Base-by-base conservation (phyloP, 768 basidiomycete species). In the Tulasnella sp. region DNA sequence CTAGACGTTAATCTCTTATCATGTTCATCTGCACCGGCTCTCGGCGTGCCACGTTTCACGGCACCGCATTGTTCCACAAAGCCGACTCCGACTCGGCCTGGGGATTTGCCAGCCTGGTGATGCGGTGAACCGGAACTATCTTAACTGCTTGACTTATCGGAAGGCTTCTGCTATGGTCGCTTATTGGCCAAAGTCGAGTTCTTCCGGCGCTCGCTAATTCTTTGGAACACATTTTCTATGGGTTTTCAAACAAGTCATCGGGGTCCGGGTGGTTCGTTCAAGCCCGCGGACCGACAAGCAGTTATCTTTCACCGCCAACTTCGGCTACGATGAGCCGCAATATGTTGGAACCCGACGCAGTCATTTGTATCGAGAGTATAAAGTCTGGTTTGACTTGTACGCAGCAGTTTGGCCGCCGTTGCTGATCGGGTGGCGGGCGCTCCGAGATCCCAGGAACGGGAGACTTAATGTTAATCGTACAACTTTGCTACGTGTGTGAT, bases 141-240 rank as follows among this genome's bases (percentile, higher is more conserved):
- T 16, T 67, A 29, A 67, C 61, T 32, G 23, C 51, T 67, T 67
- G 61, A 67, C 61, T 35, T 67, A 67, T 67, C 32, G 61, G 61
- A 67, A 67, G 61, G 61, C 61, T 67, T 67, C 61, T 67, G 26
- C 61, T 67, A 18, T 67, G 61, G 61, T 67, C 61, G 32, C 32
- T 35, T 67, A 67, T 67, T 20, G 61, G 61, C 61, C 61, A 67
- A 35, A 67, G 61, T 67, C 61, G 61, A 13, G 61, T 67, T 67
- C 61, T 67, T 67, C 61, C 26, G 15, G 61, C 61, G 61, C 61
- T 67, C 32, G 61, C 61, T 67, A 35, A 67, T 67, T 67, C 32
- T 67, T 1, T 67, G 61, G 61, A 51, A 23, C 20, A 51, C n/a
- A 9, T 23, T 51, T 51, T 51, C 10, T 51, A 15, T 16, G 44